Evolutionary conservation across 2,329 filamentous ascomycete genomes (phyloP).

Genomic region (Ceratocystis destructans): DNA sequence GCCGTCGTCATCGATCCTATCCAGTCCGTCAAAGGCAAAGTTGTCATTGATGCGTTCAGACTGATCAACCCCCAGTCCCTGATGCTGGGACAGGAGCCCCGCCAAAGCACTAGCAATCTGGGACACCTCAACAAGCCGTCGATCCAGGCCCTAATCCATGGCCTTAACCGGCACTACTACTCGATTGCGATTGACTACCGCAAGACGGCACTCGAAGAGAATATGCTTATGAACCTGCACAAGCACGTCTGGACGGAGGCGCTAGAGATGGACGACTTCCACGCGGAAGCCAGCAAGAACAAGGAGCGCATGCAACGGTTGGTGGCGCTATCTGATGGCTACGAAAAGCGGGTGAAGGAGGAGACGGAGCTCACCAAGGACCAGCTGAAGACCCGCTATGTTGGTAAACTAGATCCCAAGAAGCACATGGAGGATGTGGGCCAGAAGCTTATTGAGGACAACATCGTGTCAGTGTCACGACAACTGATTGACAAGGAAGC

Average conservation of each 20-base stretch:
- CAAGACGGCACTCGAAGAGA: conserved; percentile 95
- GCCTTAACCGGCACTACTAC: conserved; percentile 97
- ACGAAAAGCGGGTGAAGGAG: conserved; percentile 97
- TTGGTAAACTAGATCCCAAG: conserved; percentile 97
- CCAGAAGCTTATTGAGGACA: conserved; percentile 95
- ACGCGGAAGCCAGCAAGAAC: conserved; percentile 68
- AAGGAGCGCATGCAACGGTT: conserved; percentile 78
- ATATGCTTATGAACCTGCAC: conserved; percentile 99
- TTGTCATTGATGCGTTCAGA: conserved; percentile 97
- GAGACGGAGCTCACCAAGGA: conserved; percentile 96
- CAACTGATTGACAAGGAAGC: conserved; percentile 99
- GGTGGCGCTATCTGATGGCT: conserved; percentile 81
- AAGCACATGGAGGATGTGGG: conserved; percentile 97
- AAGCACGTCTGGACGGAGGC: conserved; percentile 99
- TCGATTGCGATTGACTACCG: conserved; percentile 97
- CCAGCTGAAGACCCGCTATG: conserved; percentile 95
- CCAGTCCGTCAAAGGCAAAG: conserved; percentile 98
- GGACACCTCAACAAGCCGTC: conserved; percentile 98
- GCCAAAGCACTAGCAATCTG: conserved; percentile 94
- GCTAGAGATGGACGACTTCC: conserved; percentile 92
- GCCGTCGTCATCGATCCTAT: conserved; percentile 97
- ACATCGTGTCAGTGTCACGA: conserved; percentile 93
- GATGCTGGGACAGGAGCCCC: conserved; percentile 94
- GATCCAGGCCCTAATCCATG: conserved; percentile 98
- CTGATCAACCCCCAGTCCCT: conserved; percentile 95